phyloP scores from a whole-genome alignment of 1,284 basidiomycete genomes.

The Cryptococcus sp. region DNA sequence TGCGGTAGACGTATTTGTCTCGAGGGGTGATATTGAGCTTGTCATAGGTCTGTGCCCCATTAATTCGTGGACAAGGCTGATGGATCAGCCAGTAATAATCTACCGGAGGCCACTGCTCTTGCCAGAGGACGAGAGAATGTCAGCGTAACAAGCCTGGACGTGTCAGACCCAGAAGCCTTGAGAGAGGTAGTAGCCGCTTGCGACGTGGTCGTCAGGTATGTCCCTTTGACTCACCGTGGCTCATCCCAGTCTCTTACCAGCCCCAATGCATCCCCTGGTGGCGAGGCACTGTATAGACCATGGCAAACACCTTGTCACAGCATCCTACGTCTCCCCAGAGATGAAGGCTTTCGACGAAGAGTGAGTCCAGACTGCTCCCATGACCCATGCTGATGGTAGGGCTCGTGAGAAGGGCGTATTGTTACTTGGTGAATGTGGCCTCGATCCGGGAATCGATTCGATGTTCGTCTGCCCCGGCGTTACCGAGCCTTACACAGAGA shows the following conservation, averaged over 20 bases:
- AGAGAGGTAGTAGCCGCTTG: conserved; percentile 56
- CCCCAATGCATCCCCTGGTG: conserved; percentile 66
- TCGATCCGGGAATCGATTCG: conserved; percentile 96
- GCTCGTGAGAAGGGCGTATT: conserved; percentile 66
- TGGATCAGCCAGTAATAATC: conserved; percentile 69
- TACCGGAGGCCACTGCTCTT: too few species aligned
- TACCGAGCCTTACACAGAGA: too few species aligned
- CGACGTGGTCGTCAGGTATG: conserved; percentile 66
- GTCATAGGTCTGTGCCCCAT: conserved; percentile 58
- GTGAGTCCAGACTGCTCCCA: conserved; percentile 48
- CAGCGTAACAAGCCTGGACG: conserved; percentile 59
- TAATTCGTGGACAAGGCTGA: conserved; percentile 1
- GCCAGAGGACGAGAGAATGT: conserved; percentile 59
- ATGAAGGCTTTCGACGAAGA: conserved; percentile 66
- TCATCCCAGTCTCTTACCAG: conserved; percentile 67
- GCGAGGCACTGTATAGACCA: conserved; percentile 73
- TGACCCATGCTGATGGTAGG: conserved; percentile 45
- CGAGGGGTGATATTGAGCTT: conserved; percentile 59
- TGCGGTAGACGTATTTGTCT: conserved; percentile 67
- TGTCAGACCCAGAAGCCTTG: conserved; percentile 56
- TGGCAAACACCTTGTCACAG: conserved; percentile 78
- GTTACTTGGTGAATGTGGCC: conserved; percentile 85
- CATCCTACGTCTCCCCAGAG: conserved; percentile 80
- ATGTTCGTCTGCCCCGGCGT: conserved; percentile 25
- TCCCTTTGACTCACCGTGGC: too few species aligned